Evolutionary conservation across 2,329 filamentous ascomycete species (phyloP), one percentile per base, ranked within the genome.

Genomic region (Whalleya microplaca): DNA sequence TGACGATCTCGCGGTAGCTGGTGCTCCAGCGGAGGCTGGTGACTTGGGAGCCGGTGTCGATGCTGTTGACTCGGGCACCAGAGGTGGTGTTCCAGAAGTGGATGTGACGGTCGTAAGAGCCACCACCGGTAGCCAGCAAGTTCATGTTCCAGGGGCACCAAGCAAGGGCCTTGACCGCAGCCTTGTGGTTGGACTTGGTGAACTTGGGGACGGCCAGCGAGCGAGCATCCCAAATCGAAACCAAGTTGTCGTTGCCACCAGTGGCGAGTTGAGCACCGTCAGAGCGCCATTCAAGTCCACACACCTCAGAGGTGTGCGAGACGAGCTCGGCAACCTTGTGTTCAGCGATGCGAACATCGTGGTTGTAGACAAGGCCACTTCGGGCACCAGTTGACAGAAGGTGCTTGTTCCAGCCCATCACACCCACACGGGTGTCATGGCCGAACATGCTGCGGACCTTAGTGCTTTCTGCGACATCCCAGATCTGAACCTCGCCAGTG

Each of bases 1-100:
- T 96, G 72, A 98, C 93, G 69, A 99, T 95, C 83, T 99, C 95
- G 66, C 95, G 93, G 84, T 98, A 96, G 76, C 92, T 89, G 61
- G 92, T 92, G 83, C 91, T 96, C 95, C 95, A 99, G 69, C 92
- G 89, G 55, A 99, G 85, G 67, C 90, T 95, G 65, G 95, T 99
- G 55, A 99, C 96, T 76, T 99, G 95, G 45, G 92, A 96, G 59
- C 95, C 95, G 41, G 95, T 98, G 75, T 98, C 93, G 75, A 99
- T 98, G 84, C 92, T 96, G 87, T 99, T 99, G 79, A 96, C 93
- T 68, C 95, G 91, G 51, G 95, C 94, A 59, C 95, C 95, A 3
- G 94, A 96, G 20, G 95, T 98, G 45, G 93, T 96, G 84, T 99
- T 99, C 95, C 95, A 99, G 85, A 99, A 99, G 82, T 99, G 95